These are phyloP conservation scores for Neckera pumila DNA, from an alignment of 225 moss, liverwort and hornwort species.

Conservation along the genomic window DNA sequence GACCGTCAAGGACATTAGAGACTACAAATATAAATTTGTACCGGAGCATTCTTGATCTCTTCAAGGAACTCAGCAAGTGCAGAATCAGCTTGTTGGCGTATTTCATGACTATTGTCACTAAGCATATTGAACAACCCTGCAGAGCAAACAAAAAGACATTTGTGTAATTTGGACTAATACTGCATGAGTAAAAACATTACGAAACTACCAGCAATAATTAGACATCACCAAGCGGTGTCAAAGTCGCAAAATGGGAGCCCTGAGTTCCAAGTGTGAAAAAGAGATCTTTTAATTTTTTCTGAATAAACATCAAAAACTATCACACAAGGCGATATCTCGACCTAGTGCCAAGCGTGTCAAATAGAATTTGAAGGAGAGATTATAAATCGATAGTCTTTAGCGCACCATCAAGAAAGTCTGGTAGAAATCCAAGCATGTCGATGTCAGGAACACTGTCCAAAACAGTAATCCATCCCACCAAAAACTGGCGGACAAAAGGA, in stretches of 20 bases:
- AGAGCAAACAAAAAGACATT: conserved; percentile 1
- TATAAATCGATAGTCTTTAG: neutral
- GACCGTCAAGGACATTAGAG: neutral
- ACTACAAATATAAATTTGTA: neutral
- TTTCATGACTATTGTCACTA: conserved; percentile 91
- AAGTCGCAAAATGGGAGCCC: neutral
- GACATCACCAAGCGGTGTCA: neutral
- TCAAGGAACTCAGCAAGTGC: conserved; percentile 90
- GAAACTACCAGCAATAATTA: neutral
- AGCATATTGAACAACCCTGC: conserved; percentile 97
- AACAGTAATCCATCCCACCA: conserved; percentile 99
- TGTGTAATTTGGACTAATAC: neutral
- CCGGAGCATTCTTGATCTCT: conserved; percentile 95
- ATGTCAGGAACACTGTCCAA: conserved; percentile 97
- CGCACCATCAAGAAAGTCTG: conserved; percentile 96
- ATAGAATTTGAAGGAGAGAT: neutral
- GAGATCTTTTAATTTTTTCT: neutral
- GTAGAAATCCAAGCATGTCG: conserved; percentile 98
- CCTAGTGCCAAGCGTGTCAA: neutral
- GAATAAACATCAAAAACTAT: neutral
- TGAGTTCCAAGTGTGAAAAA: neutral
- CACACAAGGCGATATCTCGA: neutral
- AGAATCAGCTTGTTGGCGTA: conserved; percentile 87
- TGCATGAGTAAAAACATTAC: neutral
- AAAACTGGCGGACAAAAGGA: conserved; percentile 83